These are phyloP conservation scores for Cercospora brassicicola DNA, from an alignment of 2,329 filamentous ascomycete genomes.

Conservation along the genomic window DNA sequence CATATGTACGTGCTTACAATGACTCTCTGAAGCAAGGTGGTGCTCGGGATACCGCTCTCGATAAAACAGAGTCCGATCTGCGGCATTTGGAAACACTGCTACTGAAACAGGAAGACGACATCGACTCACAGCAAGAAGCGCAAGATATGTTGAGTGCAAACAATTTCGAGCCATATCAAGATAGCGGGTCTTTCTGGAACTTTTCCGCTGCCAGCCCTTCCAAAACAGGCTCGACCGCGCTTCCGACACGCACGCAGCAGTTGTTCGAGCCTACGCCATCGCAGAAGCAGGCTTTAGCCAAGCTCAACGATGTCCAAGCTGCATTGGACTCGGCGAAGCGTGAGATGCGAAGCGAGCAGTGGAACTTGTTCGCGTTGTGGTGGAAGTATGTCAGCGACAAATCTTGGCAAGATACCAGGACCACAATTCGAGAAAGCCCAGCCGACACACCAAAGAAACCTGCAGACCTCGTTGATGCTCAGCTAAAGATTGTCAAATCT, in stretches of 20 bases:
- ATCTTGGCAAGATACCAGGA: not conserved
- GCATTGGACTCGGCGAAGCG: not conserved
- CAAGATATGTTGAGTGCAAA: slow-evolving; percentile 13
- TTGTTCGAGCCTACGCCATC: not conserved
- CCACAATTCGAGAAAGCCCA: not conserved
- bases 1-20: slow-evolving; percentile 11
- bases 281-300: not conserved
- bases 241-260: not conserved
- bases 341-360: not conserved
- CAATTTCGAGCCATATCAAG: slow-evolving; percentile 9
- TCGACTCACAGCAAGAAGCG: slow-evolving; percentile 15
- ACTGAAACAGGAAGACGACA: slow-evolving; percentile 7
- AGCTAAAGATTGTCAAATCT: not conserved
- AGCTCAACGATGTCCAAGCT: not conserved
- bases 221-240: not conserved
- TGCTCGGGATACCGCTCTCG: not conserved
- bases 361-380: slow-evolving; percentile 12
- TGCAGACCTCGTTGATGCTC: not conserved
- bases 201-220: slow-evolving; percentile 1
- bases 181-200: slow-evolving; percentile 1
- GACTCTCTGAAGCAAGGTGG: not conserved
- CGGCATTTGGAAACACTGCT: slow-evolving; percentile 10
- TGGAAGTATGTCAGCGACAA: slow-evolving; percentile 8
- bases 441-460: not conserved
- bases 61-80: not conserved